Evolutionary conservation across 2,329 filamentous ascomycete species (phyloP).

Genomic region (Epichloe gansuensis): DNA sequence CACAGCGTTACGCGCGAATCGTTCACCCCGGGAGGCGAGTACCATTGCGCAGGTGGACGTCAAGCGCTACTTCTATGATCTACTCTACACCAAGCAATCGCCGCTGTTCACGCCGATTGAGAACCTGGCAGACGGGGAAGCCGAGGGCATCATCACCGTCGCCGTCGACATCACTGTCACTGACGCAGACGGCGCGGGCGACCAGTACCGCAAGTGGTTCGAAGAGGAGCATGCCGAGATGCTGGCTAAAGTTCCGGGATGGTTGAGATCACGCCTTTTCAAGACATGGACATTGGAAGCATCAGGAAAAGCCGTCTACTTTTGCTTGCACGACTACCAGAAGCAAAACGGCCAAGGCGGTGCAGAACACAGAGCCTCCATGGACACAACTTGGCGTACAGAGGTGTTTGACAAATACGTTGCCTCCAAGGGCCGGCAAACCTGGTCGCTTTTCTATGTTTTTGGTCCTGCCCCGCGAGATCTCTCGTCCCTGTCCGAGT

Average conservation of each 20-base stretch:
- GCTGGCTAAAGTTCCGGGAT: constrained; percentile 63
- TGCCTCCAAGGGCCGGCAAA: constrained; percentile 40
- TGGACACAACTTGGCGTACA: constrained; percentile 46
- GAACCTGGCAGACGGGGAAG: constrained; percentile 42
- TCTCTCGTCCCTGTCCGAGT: constrained; percentile 40
- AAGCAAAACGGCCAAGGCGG: constrained; percentile 54
- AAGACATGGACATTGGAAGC: constrained; percentile 51
- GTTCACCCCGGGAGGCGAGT: constrained; percentile 39
- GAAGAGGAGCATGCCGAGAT: constrained; percentile 60
- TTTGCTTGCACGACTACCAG: constrained; percentile 62
- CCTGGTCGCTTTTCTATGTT: constrained; percentile 63
- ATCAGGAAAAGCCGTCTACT: constrained; percentile 35
- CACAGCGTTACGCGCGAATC: constrained; percentile 46
- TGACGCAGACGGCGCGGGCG: constrained; percentile 33
- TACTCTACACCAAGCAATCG: constrained; percentile 42
- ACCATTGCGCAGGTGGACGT: constrained; percentile 49
- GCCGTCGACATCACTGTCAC: constrained; percentile 46
- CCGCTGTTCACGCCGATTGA: constrained; percentile 48
- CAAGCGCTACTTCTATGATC: constrained; percentile 57
- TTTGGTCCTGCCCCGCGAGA: constrained; percentile 67
- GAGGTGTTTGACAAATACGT: constrained; percentile 48
- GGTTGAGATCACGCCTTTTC: constrained; percentile 61
- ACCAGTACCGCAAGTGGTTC: constrained; percentile 55
- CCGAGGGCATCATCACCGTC: constrained; percentile 47
- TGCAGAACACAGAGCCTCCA: constrained; percentile 48